Evolutionary conservation across 1,139 yeast species (phyloP), one percentile per base, ranked within the genome.

Genomic region (Geotrichum fermentans): DNA sequence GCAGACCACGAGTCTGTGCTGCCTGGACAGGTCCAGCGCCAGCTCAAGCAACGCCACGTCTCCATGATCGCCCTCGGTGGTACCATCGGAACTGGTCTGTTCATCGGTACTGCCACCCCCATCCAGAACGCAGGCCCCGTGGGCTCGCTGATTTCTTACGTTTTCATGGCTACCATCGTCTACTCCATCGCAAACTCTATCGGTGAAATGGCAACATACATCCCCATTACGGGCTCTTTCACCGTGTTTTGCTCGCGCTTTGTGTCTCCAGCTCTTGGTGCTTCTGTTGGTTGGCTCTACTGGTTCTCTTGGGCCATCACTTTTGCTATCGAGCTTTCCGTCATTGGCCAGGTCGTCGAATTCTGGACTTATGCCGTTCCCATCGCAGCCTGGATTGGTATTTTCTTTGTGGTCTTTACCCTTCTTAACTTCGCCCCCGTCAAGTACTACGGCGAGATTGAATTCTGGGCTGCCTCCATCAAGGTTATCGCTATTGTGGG

Each of bases 251-350:
- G 84, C 6, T 70, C 72, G 37, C 70, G 82, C 47, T 81, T 76
- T 62, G 83, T 82, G 10, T 75, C 78, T 53, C 82, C 77, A 13
- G 73, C 83, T 10, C 73, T 80, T 55, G 85, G 85, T 0, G 80
- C 80, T 62, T 82, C 87, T 2, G 70, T 79, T 39, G 71, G 79
- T 58, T 68, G 75, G 64, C 80, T 80, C 61, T 81, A 81, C 63
- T 79, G 82, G 83, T 74, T 79, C 61, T 79, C 79, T 57, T 83
- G 79, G 61, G 82, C 82, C 5, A 74, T 79, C 22, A 74, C 81
- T 1, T 79, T 78, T 2, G 84, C 84, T 1, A 70, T 78, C 47
- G 86, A 80, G 58, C 69, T 80, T 59, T 76, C 80, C 1, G 83
- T 84, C 3, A 61, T 79, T 40, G 82, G 79, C 57, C 65, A 79